A percentile compares a stretch with the other conserved stretches of the same genome.
phyloP scores from a whole-genome alignment of 306 rosid genomes.

The Cicer bijugum region DNA sequence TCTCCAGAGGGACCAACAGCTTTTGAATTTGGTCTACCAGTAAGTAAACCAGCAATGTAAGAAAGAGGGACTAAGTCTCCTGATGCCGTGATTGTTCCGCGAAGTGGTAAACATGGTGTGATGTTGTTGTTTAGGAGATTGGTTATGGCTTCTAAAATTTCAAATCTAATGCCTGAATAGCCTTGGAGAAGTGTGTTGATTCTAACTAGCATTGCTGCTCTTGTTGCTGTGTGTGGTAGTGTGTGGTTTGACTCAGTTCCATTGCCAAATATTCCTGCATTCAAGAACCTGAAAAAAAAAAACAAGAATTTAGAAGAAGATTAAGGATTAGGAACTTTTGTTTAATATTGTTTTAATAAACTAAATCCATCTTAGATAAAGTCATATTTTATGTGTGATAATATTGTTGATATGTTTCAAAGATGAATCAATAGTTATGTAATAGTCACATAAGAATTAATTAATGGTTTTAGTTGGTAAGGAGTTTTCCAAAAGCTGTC shows the following conservation, averaged over 20 bases:
- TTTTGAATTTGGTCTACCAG: constrained; percentile 75
- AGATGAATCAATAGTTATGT: too few species aligned
- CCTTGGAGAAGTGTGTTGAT: constrained; percentile 96
- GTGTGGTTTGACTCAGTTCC: constrained; percentile 68
- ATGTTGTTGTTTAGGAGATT: constrained; percentile 71
- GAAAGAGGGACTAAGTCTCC: constrained; percentile 93
- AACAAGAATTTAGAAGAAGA: background rate
- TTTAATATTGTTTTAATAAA: background rate
- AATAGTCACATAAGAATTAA: too few species aligned
- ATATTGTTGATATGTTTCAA: too few species aligned
- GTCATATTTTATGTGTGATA: too few species aligned
- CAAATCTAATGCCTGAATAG: constrained; percentile 88
- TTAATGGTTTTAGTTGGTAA: too few species aligned
- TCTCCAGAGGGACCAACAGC: constrained; percentile 72
- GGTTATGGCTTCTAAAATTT: constrained; percentile 79
- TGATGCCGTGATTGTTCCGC: constrained; percentile 83
- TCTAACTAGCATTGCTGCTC: constrained; percentile 87
- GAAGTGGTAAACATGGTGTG: constrained; percentile 85
- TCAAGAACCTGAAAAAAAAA: constrained; percentile 61
- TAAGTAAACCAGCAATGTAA: constrained; percentile 80
- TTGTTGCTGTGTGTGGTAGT: constrained; percentile 66
- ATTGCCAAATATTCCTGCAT: constrained; percentile 80
- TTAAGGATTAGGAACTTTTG: background rate
- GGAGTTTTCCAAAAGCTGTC: too few species aligned
- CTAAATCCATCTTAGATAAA: too few species aligned